These are phyloP conservation scores for Diaporthe citri DNA, from an alignment of 2,329 filamentous ascomycete genomes.

Conservation along the genomic window DNA sequence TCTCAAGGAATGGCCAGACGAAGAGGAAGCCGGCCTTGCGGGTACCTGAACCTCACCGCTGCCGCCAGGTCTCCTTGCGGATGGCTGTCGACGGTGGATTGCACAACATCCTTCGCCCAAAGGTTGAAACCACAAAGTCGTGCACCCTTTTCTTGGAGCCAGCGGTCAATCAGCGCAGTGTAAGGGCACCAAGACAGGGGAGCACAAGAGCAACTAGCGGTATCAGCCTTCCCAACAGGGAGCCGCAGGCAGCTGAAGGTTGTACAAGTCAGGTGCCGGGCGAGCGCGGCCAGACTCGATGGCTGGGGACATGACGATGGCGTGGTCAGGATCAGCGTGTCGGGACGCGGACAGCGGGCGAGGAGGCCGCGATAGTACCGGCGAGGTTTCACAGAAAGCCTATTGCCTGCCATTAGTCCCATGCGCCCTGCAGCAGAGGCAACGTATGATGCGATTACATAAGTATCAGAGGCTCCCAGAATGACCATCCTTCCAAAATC, in stretches of 20 bases:
- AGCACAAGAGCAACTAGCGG: conserved; percentile 18
- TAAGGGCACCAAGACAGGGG: conserved; percentile 9
- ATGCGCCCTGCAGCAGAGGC: conserved; percentile 19
- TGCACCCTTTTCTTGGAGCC: neutral
- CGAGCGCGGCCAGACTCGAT: conserved; percentile 34
- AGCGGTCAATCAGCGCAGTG: conserved; percentile 29
- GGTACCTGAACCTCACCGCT: conserved; percentile 2
- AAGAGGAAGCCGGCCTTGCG: neutral
- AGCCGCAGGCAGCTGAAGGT: conserved; percentile 23
- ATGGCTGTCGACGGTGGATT: neutral
- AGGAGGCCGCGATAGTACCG: conserved; percentile 26
- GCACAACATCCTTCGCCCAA: neutral
- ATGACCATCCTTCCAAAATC: conserved; percentile 11
- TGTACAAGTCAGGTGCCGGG: conserved; percentile 30
- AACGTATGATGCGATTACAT: conserved; percentile 34
- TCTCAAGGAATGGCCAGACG: neutral
- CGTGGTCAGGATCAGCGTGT: conserved; percentile 28
- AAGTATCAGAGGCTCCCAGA: conserved; percentile 8
- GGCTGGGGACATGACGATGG: conserved; percentile 15
- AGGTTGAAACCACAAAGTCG: neutral
- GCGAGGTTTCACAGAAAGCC: conserved; percentile 30
- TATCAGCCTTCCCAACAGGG: conserved; percentile 30
- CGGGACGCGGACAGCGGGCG: conserved; percentile 15
- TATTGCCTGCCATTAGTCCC: conserved; percentile 31
- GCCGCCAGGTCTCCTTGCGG: neutral